These are phyloP conservation scores for Nannochloropsis gaditana DNA, from an alignment of 108 stramenopile genomes.

Conservation along the genomic window DNA sequence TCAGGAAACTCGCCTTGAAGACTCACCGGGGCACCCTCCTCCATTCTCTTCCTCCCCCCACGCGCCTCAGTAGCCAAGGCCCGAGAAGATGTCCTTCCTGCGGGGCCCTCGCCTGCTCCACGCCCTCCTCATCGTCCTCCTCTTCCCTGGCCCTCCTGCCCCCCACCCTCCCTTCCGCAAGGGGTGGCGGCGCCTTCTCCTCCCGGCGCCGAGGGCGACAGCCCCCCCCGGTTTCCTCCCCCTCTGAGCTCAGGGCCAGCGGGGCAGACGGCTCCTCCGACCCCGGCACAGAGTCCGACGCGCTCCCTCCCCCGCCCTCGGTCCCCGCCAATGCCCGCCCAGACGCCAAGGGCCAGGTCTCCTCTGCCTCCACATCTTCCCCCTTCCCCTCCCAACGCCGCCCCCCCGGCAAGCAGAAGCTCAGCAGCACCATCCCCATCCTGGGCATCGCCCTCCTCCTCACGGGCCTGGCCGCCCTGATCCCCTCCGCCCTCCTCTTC, in stretches of 20 bases:
- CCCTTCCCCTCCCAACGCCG: background rate
- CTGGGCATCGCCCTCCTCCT: background rate
- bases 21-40: background rate
- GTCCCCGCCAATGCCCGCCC: background rate
- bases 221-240: background rate
- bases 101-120: background rate
- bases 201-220: background rate
- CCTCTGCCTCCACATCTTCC: slow-evolving; percentile 6
- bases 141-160: background rate
- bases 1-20: no score
- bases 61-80: background rate
- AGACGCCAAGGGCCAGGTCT: background rate
- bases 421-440: background rate
- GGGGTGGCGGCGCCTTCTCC: slow-evolving; percentile 1
- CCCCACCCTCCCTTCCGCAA: background rate
- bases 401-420: background rate
- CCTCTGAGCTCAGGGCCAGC: background rate
- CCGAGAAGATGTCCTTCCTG: slow-evolving; percentile 12
- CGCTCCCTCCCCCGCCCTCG: background rate
- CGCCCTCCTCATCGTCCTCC: background rate
- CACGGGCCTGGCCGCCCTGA: background rate
- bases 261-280: background rate
- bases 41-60: background rate
- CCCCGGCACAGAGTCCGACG: background rate
- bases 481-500: background rate